Base-by-base conservation (phyloP, 2,329 filamentous ascomycete species). In the Aulographum hederae region DNA sequence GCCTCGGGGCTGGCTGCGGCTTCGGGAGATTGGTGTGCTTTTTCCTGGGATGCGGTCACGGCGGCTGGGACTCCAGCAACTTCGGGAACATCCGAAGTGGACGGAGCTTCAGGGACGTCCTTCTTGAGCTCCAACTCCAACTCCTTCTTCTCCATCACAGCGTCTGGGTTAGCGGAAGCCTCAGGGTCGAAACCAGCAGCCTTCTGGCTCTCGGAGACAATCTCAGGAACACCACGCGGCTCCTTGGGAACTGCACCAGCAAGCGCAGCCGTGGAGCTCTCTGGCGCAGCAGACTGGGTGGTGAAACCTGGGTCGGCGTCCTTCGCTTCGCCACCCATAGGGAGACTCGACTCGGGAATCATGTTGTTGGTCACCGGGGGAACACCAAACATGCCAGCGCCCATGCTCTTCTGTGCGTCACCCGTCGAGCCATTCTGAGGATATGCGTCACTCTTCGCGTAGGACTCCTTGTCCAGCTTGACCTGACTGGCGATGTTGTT, bases 281-380 rank as follows among this genome's bases (percentile, higher is more conserved):
- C 41, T 17, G 57, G 53, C 18, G 50, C 54, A 34, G 51, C 52
- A 15, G 56, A 59, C 37, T 56, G 55, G 30, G 58, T 54, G 32
- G 51, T 49, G 23, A 52, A 38, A 32, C 52, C 52, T 6, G 53
- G 50, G 29, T 56, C 53, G 38, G 48, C 40, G 38, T 52, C 45
- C 18, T 40, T 45, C 33, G 50, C 51, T 10, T 41, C 40, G 25
- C 46, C 46, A 26, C 64, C 66, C 51, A 84, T 75, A 10, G 79
- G 78, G 39, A 89, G 63, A 52, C 77, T 80, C 5, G 80, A 86
- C 56, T 91, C 81, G 13, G 82, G 81, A 40, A 89, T 84, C 50
- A 79, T 60, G 52, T 64, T 73, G 38, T 61, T 65, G 28, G 66
- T 60, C 34, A 74, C 50, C 18, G 47, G 44, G 32, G 61, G 60